Percentiles rank a stretch among this genome's conserved stretches.
These are phyloP conservation scores for Chlorella sp. DNA, from an alignment of 139 green algal species.

Conservation along the genomic window DNA sequence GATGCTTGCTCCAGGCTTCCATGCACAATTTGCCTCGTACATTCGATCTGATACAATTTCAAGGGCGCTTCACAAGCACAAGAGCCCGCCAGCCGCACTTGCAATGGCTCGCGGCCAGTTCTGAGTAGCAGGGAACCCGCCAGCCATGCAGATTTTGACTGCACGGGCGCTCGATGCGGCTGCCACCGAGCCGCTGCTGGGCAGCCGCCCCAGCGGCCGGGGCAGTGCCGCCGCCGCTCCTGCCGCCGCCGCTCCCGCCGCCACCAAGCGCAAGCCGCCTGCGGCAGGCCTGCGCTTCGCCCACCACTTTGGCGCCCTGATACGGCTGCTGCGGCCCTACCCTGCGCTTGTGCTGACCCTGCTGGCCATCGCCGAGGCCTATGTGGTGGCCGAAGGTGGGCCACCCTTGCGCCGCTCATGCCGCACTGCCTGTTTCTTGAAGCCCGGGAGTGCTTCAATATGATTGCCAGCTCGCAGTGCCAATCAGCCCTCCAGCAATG, in stretches of 20 bases:
- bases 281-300: constrained; percentile 1
- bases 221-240: neutral
- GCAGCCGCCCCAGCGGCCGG: neutral
- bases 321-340: constrained; percentile 43
- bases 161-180: neutral
- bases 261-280: neutral
- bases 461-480: too few relatives aligned
- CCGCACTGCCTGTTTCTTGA: too few relatives aligned
- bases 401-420: too few relatives aligned
- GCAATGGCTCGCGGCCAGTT: too few relatives aligned
- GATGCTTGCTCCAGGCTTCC: too few relatives aligned
- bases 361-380: constrained; percentile 38
- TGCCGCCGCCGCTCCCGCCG: neutral
- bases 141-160: neutral
- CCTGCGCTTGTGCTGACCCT: constrained; percentile 34
- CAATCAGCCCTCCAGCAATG: too few relatives aligned
- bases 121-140: too few relatives aligned
- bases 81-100: too few relatives aligned
- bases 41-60: too few relatives aligned
- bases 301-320: constrained; percentile 1
- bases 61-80: too few relatives aligned
- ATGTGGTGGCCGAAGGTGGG: constrained; percentile 42
- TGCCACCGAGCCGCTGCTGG: constrained; percentile 6
- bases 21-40: too few relatives aligned
- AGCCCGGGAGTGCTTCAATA: too few relatives aligned